Base-by-base conservation (phyloP, 108 stramenopile species). In the Fragilariopsis cylindrus region DNA sequence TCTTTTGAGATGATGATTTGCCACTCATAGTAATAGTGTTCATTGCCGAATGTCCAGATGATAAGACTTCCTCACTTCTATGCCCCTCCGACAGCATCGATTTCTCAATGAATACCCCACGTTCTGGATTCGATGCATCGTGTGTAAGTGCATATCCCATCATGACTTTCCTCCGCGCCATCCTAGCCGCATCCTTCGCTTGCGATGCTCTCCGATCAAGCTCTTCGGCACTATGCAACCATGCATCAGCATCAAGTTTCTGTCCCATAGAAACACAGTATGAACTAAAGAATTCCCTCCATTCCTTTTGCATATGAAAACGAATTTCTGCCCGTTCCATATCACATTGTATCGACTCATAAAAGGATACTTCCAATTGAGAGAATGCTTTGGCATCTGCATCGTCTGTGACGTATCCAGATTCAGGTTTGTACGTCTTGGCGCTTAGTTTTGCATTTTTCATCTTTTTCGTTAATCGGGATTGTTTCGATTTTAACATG, bases 391-490 rank as follows among this genome's bases (percentile, higher is more conserved):
- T 63, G 6, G 87, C 88, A 7, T 88, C 85, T 2, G 71, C 55
- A 11, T 70, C 57, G 53, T 85, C 78, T 4, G 42, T 47, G 21
- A 94, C 57, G 66, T 41, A 82, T 11, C 90, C 88, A 44, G 48
- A 54, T 3, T 48, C 69, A 3, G 71, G 77, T 58, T 76, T 65
- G 66, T 81, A 94, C 13, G 79, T 76, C 69, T 80, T 91, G 65
- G 88, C 76, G 62, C 88, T 89, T 9, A 96, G 79, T 70, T 88
- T 90, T 44, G 92, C 92, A 47, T 96, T 90, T 66, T 96, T 96
- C 94, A 96, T 96, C 80, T 96, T 96, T 78, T 96, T 96, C 54
- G 94, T 90, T 21, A 96, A 85, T 18, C 94, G 89, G 60, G 89
- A 90, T 55, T 96, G 94, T 75, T 96, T 96, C 39, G 91, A 91